A percentile compares a stretch with the other conserved stretches of the same genome.
These are phyloP conservation scores for Eucalyptus paniculata DNA, from an alignment of 345 rosid species.

Conservation along the genomic window DNA sequence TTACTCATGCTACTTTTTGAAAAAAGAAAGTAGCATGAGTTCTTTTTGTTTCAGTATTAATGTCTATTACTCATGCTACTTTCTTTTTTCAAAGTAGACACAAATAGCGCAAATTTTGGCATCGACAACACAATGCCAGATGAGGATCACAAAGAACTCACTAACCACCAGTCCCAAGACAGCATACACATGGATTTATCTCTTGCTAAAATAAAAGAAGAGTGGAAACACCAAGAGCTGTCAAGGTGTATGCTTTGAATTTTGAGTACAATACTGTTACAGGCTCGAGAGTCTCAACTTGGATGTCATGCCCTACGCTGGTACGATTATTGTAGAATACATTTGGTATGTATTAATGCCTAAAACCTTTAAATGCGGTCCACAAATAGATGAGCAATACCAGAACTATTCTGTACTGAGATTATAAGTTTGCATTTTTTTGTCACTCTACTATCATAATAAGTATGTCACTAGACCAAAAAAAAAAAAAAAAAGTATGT, in stretches of 20 bases:
- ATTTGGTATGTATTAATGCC: constrained; percentile 44
- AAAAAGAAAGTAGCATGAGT: too few relatives aligned
- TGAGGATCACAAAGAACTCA: constrained; percentile 46
- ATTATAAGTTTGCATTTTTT: neutral
- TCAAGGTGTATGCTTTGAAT: constrained; percentile 38
- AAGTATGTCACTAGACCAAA: neutral
- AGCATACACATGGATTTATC: constrained; percentile 33
- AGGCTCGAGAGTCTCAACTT: constrained; percentile 61
- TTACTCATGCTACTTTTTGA: too few relatives aligned
- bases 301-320: constrained; percentile 64
- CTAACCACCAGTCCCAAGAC: constrained; percentile 17
- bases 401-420: neutral
- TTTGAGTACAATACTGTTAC: constrained; percentile 46
- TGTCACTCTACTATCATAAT: neutral
- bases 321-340: constrained; percentile 71
- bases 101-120: rapidly evolving
- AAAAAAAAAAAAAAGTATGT: neutral
- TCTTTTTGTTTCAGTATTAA: too few relatives aligned
- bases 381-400: neutral
- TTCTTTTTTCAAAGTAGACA: rapidly evolving
- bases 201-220: constrained; percentile 11
- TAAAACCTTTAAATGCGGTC: rapidly evolving
- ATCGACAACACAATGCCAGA: neutral
- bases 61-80: rapidly evolving
- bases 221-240: constrained; percentile 24